A percentile compares a stretch with the other conserved stretches of the same genome.
Evolutionary conservation across 2,329 filamentous ascomycete genomes (phyloP).

Genomic region (Neoascochyta sp.): DNA sequence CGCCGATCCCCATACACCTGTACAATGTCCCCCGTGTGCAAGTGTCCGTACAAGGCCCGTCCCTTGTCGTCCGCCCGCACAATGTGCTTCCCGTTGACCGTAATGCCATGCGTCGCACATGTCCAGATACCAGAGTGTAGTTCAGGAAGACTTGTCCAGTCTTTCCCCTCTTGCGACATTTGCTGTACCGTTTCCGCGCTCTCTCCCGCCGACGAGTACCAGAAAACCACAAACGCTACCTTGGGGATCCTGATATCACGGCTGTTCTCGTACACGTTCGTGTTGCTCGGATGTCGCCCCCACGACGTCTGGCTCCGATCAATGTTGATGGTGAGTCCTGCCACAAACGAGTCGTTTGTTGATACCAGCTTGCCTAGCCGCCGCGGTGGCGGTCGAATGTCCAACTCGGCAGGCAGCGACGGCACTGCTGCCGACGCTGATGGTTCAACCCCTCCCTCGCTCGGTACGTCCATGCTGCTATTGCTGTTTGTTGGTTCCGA

Average conservation of each 20-base stretch:
- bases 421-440: constrained; percentile 20
- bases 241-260: constrained; percentile 74
- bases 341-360: constrained; percentile 61
- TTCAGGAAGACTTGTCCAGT: constrained; percentile 52
- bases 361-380: constrained; percentile 65
- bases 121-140: constrained; percentile 72
- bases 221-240: constrained; percentile 70
- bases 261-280: constrained; percentile 59
- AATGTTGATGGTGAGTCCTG: constrained; percentile 60
- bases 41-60: constrained; percentile 57
- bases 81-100: constrained; percentile 69
- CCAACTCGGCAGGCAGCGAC: constrained; percentile 19
- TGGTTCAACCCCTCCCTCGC: constrained; percentile 11
- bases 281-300: constrained; percentile 70
- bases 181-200: constrained; percentile 57
- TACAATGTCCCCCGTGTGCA: constrained; percentile 75
- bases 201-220: constrained; percentile 59
- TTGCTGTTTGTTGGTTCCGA: constrained; percentile 21
- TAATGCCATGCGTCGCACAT: constrained; percentile 71
- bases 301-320: constrained; percentile 68
- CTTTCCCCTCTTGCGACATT: constrained; percentile 45
- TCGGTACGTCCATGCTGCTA: too few relatives aligned
- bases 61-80: constrained; percentile 52
- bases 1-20: constrained; percentile 61
- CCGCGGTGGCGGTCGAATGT: constrained; percentile 40